phyloP scores from a whole-genome alignment of 768 basidiomycete species.

The Sarcodon aspratus region DNA sequence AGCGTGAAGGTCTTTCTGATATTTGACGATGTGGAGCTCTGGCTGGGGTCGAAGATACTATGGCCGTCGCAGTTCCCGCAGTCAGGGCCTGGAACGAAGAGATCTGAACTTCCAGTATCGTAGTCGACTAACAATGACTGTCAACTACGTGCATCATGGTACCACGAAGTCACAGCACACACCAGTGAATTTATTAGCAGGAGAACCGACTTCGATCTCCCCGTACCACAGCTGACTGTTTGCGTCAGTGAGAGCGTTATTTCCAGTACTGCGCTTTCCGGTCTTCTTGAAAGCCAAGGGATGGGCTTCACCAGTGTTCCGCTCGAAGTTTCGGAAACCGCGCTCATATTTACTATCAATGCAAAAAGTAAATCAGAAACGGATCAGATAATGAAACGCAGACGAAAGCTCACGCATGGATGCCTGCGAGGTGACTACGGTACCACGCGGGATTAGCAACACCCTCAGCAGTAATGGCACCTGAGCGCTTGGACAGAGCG shows the following conservation, averaged over 20 bases:
- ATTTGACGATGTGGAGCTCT: conserved; percentile 26
- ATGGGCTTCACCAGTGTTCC: conserved; percentile 33
- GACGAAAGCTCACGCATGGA: conserved; percentile 10
- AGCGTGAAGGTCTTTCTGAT: conserved; percentile 2
- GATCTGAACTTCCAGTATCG: conserved; percentile 40
- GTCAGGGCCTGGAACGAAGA: conserved; percentile 29
- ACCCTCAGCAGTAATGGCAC: conserved; percentile 13
- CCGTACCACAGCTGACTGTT: conserved; percentile 33
- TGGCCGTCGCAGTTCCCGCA: conserved; percentile 30
- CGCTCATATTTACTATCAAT: conserved; percentile 27
- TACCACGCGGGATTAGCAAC: conserved; percentile 14
- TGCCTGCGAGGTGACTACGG: conserved; percentile 12
- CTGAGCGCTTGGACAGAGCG: conserved; percentile 17
- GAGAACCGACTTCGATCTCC: conserved; percentile 34
- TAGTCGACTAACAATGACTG: conserved; percentile 27
- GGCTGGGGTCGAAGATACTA: conserved; percentile 22
- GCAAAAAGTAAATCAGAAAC: background rate
- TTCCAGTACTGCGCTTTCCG: conserved; percentile 18
- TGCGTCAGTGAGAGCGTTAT: conserved; percentile 20
- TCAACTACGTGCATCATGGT: background rate
- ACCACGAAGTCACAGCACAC: conserved; percentile 14
- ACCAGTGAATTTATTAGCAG: conserved; percentile 27
- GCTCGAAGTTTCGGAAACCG: conserved; percentile 30
- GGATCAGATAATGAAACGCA: background rate
- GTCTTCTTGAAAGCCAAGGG: conserved; percentile 12